Evolutionary conservation across 2,329 filamentous ascomycete species (phyloP), one percentile per base, ranked within the genome.

Genomic region (Beauveria bassiana): DNA sequence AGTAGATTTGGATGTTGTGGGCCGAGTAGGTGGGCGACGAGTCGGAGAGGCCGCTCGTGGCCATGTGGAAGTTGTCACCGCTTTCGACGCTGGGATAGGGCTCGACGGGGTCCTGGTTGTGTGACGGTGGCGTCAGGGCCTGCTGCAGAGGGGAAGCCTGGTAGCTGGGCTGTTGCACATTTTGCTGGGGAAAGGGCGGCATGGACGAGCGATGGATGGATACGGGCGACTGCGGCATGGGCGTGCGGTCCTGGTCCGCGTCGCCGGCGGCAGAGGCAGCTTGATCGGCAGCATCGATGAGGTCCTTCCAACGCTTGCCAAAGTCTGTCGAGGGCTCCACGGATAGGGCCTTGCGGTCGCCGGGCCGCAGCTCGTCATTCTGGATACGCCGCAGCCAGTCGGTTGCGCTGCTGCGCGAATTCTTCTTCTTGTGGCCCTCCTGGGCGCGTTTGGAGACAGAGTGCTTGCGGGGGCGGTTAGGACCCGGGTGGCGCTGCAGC

Each of bases 221-320:
- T 49, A 87, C 78, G 14, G 85, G 85, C 26, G 85, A 88, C 72
- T 84, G 85, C 58, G 85, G 85, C 60, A 87, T 79, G 85, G 90
- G 90, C 72, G 91, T 96, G 72, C 93, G 85, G 74, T 96, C 93
- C 71, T 93, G 92, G 72, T 96, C 91, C 70, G 95, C 83, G 69
- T 88, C 93, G 76, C 96, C 93, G 3, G 91, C 96, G 31, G 93
- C 92, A 64, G 91, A 96, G 38, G 93, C 92, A 60, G 83, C 76
- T 61, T 78, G 75, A 63, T 77, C 75, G 43, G 90, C 93, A 58
- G 93, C 93, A 74, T 97, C 93, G 66, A 98, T 96, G 64, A 98
- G 81, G 74, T 98, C 93, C 74, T 96, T 91, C 95, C 93, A 98
- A 69, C 93, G 84, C 77, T 95, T 96, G 66, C 91, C 92, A 75